Percentiles rank a stretch among this genome's conserved stretches.
Evolutionary conservation across 2,329 filamentous ascomycete species (phyloP).

Genomic region (Rutstroemia sp.): DNA sequence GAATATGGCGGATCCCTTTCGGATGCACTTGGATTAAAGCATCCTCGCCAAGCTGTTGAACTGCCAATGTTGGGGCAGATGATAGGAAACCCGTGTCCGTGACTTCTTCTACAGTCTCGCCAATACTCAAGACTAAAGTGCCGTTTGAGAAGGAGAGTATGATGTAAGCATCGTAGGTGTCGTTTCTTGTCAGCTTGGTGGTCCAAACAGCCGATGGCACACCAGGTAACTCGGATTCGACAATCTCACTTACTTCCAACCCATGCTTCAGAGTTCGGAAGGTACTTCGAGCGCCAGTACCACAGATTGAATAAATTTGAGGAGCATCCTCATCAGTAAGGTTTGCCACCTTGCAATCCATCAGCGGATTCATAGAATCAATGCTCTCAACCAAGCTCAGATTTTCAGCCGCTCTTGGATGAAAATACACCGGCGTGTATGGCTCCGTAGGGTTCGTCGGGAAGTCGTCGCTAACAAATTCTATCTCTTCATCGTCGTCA

Average conservation of each 20-base stretch:
- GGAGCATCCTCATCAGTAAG: slow-evolving; percentile 87
- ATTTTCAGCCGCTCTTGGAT: slow-evolving; percentile 72
- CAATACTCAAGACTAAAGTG: slow-evolving; percentile 88
- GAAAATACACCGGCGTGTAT: slow-evolving; percentile 78
- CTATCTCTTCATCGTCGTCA: slow-evolving; percentile 84
- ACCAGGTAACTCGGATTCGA: slow-evolving; percentile 85
- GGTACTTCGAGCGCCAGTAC: slow-evolving; percentile 78
- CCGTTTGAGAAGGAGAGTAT: slow-evolving; percentile 87
- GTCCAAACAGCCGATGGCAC: slow-evolving; percentile 94
- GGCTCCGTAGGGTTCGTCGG: slow-evolving; percentile 65
- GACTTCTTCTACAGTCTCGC: slow-evolving; percentile 93
- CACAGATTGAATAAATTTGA: slow-evolving; percentile 90
- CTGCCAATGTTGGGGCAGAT: slow-evolving; percentile 80
- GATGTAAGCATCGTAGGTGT: slow-evolving; percentile 90
- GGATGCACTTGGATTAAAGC: slow-evolving; percentile 91
- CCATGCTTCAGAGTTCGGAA: slow-evolving; percentile 92
- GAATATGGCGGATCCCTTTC: slow-evolving; percentile 90
- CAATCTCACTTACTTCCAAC: slow-evolving; percentile 86
- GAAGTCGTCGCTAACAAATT: slow-evolving; percentile 79
- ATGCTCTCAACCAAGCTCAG: slow-evolving; percentile 78
- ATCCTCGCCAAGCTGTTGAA: slow-evolving; percentile 90
- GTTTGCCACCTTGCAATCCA: slow-evolving; percentile 89
- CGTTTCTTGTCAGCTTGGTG: slow-evolving; percentile 72
- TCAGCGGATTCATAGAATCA: slow-evolving; percentile 81
- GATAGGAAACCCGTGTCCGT: slow-evolving; percentile 89